Evolutionary conservation across 352 stramenopile genomes (phyloP).

Genomic region (Albugo candida): DNA sequence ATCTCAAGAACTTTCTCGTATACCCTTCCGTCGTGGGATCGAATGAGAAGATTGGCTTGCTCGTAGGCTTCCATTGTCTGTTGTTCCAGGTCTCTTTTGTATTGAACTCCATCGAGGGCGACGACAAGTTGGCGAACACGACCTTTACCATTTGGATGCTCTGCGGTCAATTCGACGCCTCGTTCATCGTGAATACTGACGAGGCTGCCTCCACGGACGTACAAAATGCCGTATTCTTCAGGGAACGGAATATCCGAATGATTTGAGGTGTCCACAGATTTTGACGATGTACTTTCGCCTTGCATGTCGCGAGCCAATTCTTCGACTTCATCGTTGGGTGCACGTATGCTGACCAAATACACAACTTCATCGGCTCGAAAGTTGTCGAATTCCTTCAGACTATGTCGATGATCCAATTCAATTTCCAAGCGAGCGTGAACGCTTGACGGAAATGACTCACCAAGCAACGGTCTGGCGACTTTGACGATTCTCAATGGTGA

Average conservation of each 20-base stretch:
- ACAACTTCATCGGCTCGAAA: conserved; percentile 86
- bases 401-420: conserved; percentile 46
- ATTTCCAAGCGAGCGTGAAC: conserved; percentile 79
- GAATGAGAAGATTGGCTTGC: conserved; percentile 88
- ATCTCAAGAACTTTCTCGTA: conserved; percentile 3
- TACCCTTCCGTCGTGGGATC: conserved; percentile 6
- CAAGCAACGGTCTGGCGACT: conserved; percentile 79
- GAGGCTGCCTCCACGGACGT: conserved; percentile 58
- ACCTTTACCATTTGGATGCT: conserved; percentile 20
- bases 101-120: conserved; percentile 85
- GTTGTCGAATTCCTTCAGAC: conserved; percentile 63
- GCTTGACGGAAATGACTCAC: conserved; percentile 54
- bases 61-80: conserved; percentile 51
- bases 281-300: conserved; percentile 21
- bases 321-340: conserved; percentile 34
- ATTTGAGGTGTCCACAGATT: not conserved
- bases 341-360: conserved; percentile 81
- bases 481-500: conserved; percentile 42
- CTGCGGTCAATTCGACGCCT: conserved; percentile 28
- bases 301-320: conserved; percentile 14
- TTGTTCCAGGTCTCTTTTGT: conserved; percentile 76
- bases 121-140: conserved; percentile 80
- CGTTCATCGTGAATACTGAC: conserved; percentile 66
- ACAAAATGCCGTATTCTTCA: conserved; percentile 73
- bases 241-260: conserved; percentile 27